Evolutionary conservation across 1,284 basidiomycete species (phyloP).

Genomic region (Porogramme epimiltina): DNA sequence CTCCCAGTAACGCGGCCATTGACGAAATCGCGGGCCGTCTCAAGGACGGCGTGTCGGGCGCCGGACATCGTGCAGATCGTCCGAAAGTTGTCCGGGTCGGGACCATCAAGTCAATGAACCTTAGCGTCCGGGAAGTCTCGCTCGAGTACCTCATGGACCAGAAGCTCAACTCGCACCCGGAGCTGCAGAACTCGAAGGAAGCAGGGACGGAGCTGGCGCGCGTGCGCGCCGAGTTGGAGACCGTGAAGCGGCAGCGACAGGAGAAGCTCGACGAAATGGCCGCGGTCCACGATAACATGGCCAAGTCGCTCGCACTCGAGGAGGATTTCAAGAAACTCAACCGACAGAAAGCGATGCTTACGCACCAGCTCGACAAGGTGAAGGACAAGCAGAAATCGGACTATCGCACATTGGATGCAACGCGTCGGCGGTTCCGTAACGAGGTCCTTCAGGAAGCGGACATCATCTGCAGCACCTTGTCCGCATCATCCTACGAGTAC

Average conservation of each 20-base stretch:
- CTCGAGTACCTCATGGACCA: constrained; percentile 86
- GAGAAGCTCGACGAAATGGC: constrained; percentile 67
- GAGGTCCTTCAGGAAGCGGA: constrained; percentile 88
- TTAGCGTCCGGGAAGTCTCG: constrained; percentile 85
- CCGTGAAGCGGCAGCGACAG: constrained; percentile 62
- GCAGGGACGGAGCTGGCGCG: constrained; percentile 58
- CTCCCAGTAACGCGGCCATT: constrained; percentile 98
- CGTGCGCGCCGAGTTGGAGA: constrained; percentile 69
- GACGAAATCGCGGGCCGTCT: constrained; percentile 94
- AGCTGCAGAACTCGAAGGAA: constrained; percentile 42
- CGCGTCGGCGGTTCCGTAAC: constrained; percentile 70
- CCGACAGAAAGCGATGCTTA: constrained; percentile 62
- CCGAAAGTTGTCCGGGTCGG: constrained; percentile 92
- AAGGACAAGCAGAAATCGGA: constrained; percentile 82
- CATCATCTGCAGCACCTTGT: constrained; percentile 93
- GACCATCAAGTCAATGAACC: constrained; percentile 77
- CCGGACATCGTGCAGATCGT: constrained; percentile 53
- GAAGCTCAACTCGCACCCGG: constrained; percentile 59
- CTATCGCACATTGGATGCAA: constrained; percentile 75
- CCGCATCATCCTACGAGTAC: constrained; percentile 90
- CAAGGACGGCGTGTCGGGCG: constrained; percentile 73
- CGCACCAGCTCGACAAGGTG: constrained; percentile 73
- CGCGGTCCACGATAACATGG: constrained; percentile 51
- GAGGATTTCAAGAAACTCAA: constrained; percentile 74
- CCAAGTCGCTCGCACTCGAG: constrained; percentile 53